Percentiles rank a stretch among this genome's conserved stretches.
These are phyloP conservation scores for Cercospora beticola DNA, from an alignment of 2,329 filamentous ascomycete genomes.

Conservation along the genomic window DNA sequence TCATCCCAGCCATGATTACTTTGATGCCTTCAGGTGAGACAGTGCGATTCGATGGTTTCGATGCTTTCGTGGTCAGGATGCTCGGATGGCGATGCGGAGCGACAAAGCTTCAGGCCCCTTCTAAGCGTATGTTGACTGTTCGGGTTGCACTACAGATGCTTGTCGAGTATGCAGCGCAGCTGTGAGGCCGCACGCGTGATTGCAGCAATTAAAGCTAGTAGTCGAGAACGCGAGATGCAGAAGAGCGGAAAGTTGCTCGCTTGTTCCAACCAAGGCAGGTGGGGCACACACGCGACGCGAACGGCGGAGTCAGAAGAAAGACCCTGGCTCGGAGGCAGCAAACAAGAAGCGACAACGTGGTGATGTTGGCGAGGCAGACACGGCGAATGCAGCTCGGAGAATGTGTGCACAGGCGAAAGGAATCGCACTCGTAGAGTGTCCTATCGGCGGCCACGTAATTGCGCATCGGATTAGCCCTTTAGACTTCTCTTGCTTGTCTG, in stretches of 20 bases:
- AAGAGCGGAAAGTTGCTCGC: background rate
- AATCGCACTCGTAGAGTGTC: background rate
- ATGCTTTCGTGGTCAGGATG: background rate
- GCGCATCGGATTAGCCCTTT: background rate
- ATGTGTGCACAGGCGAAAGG: background rate
- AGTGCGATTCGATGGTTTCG: background rate
- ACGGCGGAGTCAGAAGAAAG: background rate
- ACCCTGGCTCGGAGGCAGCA: background rate
- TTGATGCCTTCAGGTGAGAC: background rate
- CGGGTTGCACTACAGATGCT: background rate
- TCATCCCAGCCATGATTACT: constrained; percentile 37
- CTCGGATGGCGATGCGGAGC: background rate
- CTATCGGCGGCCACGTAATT: background rate
- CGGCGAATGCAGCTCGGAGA: background rate
- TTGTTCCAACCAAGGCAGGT: background rate
- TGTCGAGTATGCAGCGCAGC: background rate
- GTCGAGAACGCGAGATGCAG: background rate
- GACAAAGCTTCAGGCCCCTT: background rate
- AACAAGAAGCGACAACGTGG: background rate
- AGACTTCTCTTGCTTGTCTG: background rate
- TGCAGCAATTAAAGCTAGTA: background rate
- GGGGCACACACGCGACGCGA: background rate
- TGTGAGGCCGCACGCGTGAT: background rate
- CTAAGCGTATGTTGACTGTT: background rate
- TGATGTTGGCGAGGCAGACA: background rate